Conservation (phyloP, 345 rosid genomes). For the Pugionium cornutum region DNA sequence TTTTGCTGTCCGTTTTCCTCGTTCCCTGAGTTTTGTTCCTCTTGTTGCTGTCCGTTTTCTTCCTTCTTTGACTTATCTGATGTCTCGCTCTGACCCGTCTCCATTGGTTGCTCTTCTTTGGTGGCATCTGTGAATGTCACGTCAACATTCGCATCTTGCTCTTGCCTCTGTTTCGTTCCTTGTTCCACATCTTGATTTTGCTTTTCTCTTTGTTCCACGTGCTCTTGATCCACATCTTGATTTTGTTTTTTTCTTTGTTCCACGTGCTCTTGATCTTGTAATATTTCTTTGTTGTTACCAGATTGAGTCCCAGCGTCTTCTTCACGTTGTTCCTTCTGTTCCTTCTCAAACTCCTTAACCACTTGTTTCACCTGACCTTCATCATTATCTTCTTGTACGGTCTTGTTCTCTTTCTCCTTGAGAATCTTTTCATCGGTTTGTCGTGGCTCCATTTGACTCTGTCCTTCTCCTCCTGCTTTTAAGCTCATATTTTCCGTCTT, state of each 20-base stretch:
- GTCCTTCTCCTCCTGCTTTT: slow-evolving; percentile 42
- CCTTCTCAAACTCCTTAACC: slow-evolving; percentile 39
- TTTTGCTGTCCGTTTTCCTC: slow-evolving; percentile 34
- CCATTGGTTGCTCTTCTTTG: slow-evolving; percentile 35
- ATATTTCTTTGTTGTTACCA: slow-evolving; percentile 23
- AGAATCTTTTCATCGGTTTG: slow-evolving; percentile 27
- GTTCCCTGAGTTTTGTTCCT: slow-evolving; percentile 29
- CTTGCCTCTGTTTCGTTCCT: slow-evolving; percentile 37
- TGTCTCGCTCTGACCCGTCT: slow-evolving; percentile 30
- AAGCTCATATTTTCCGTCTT: slow-evolving; percentile 38
- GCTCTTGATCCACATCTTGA: no score
- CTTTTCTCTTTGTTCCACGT: background rate
- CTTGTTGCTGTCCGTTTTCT: slow-evolving; percentile 26
- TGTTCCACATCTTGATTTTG: slow-evolving; percentile 43
- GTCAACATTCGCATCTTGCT: background rate
- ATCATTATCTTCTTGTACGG: slow-evolving; percentile 20
- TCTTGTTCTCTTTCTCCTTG: slow-evolving; percentile 22
- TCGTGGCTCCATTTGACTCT: slow-evolving; percentile 38
- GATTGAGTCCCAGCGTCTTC: slow-evolving; percentile 52
- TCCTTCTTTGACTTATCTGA: slow-evolving; percentile 29
- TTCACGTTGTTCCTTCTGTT: slow-evolving; percentile 38
- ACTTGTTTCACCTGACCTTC: slow-evolving; percentile 29
- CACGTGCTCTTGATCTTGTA: slow-evolving; percentile 25
- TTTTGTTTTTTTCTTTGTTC: no score
- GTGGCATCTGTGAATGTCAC: slow-evolving; percentile 41